Conservation (phyloP, 1,284 basidiomycete species). For the Leccinum solheimii region DNA sequence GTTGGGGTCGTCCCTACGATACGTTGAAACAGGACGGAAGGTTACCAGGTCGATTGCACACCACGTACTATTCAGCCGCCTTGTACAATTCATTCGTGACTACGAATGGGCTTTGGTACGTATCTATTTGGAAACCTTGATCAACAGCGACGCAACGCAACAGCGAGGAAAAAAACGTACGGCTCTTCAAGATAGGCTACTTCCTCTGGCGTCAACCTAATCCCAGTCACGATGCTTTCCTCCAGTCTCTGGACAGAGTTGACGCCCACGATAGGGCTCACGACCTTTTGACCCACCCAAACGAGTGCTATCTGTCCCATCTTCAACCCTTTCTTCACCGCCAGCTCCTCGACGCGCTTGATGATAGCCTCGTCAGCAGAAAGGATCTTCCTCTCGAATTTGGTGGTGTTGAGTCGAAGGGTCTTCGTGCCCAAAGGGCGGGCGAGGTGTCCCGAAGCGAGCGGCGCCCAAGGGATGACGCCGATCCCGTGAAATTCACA, state of each 20-base stretch:
- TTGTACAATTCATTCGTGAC: conserved; percentile 9
- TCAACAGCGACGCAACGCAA: not conserved
- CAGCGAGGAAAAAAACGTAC: conserved; percentile 11
- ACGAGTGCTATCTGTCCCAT: not conserved
- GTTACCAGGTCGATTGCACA: no score
- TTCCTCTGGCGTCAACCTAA: conserved; percentile 23
- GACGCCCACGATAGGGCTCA: conserved; percentile 41
- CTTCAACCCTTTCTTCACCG: conserved; percentile 32
- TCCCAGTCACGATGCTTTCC: not conserved
- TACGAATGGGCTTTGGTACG: conserved; percentile 21
- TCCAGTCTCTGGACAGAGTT: not conserved
- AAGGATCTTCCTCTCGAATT: conserved; percentile 27
- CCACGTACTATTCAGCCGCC: no score
- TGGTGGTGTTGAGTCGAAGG: conserved; percentile 22
- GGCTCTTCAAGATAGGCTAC: conserved; percentile 31
- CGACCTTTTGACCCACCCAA: conserved; percentile 31
- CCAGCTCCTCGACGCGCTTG: conserved; percentile 41
- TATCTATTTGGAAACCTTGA: conserved; percentile 14
- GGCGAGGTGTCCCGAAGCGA: conserved; percentile 36
- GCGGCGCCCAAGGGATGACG: conserved; percentile 39
- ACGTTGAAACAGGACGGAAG: no score
- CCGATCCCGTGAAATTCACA: not conserved
- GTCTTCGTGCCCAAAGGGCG: conserved; percentile 26
- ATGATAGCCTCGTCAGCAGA: conserved; percentile 38
- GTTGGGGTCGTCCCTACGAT: no score